These are phyloP conservation scores for Psilocybe cubensis DNA, from an alignment of 768 basidiomycete genomes.

Conservation along the genomic window DNA sequence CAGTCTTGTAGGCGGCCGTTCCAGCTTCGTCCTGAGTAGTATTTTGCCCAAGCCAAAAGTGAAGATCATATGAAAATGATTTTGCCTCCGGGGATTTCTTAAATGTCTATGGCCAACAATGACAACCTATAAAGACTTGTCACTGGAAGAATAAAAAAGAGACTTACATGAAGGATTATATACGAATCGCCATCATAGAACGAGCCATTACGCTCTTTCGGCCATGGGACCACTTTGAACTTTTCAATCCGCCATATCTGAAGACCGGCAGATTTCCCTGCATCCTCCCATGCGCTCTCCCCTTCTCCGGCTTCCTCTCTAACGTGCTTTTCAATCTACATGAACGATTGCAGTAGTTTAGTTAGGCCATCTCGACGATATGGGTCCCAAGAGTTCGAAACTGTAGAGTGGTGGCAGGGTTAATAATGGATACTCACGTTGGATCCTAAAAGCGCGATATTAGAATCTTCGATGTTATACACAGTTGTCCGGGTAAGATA, in stretches of 20 bases:
- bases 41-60: conserved; percentile 66
- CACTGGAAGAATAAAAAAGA: not conserved
- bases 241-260: conserved; percentile 65
- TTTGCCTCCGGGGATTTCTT: conserved; percentile 52
- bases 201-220: conserved; percentile 48
- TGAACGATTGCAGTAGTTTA: not conserved
- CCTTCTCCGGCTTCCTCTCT: conserved; percentile 53
- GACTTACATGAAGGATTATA: conserved; percentile 60
- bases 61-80: conserved; percentile 56
- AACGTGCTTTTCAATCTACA: conserved; percentile 60
- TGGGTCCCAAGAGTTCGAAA: not conserved
- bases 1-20: conserved; percentile 68
- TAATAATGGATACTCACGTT: conserved; percentile 43
- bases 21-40: conserved; percentile 66
- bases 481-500: conserved; percentile 49
- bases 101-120: conserved; percentile 48
- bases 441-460: conserved; percentile 65
- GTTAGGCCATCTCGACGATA: not conserved
- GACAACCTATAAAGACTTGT: not conserved
- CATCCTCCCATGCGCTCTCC: conserved; percentile 54
- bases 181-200: conserved; percentile 73
- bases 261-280: conserved; percentile 45
- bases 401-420: not conserved
- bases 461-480: conserved; percentile 66
- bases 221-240: conserved; percentile 58